Conservation (phyloP, 2,329 filamentous ascomycete genomes). For the Sclerotinia spermophila region DNA sequence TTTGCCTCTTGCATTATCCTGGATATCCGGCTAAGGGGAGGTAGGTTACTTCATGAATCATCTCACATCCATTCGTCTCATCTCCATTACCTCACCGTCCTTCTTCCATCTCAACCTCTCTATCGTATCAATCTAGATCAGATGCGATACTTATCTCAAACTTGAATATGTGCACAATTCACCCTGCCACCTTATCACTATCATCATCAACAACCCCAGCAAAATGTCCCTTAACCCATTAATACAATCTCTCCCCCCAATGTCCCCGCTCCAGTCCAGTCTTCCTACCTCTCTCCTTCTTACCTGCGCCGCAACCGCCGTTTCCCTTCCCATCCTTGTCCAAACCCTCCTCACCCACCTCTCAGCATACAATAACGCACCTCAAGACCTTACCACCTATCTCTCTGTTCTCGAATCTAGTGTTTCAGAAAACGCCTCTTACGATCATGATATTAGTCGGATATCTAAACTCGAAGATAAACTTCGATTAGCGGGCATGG, state of each 20-base stretch:
- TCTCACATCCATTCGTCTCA: background rate
- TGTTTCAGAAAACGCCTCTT: slow-evolving; percentile 60
- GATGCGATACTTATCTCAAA: background rate
- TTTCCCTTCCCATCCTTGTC: slow-evolving; percentile 52
- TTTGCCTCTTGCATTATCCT: background rate
- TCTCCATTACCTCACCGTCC: background rate
- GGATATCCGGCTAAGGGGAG: background rate
- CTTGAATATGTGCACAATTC: slow-evolving; percentile 10
- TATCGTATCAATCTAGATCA: background rate
- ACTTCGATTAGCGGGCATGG: slow-evolving; percentile 53
- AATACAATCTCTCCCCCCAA: slow-evolving; percentile 6
- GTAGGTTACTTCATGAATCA: background rate
- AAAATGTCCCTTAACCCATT: slow-evolving; percentile 7
- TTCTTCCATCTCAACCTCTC: slow-evolving; percentile 6
- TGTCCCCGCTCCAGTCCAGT: slow-evolving; percentile 5
- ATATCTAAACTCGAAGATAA: slow-evolving; percentile 60
- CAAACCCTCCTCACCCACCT: slow-evolving; percentile 52
- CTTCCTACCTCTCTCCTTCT: slow-evolving; percentile 43
- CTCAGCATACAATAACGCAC: slow-evolving; percentile 55
- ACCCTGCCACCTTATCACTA: background rate
- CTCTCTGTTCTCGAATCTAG: slow-evolving; percentile 57
- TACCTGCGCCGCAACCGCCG: slow-evolving; percentile 53
- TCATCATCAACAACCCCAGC: background rate
- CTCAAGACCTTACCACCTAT: slow-evolving; percentile 54
- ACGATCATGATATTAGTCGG: slow-evolving; percentile 56